Conservation (phyloP, 148 eudicot genomes). For the Linanthus parryae region DNA sequence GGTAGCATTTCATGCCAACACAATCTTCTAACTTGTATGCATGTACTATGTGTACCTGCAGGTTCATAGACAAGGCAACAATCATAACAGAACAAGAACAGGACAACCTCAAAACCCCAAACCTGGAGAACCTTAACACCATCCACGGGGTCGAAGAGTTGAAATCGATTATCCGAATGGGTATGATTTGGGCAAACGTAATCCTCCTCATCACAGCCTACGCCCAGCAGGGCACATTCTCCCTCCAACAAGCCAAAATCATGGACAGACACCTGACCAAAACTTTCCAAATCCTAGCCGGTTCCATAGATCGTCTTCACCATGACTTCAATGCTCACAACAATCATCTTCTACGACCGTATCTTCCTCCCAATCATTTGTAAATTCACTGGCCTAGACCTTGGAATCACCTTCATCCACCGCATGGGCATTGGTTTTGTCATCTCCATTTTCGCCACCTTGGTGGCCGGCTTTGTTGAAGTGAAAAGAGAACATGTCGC, state of each 20-base stretch:
- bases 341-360: conserved; percentile 65
- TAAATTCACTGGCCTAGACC: conserved; percentile 53
- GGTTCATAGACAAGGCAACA: conserved; percentile 85
- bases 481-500: conserved; percentile 44
- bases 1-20: no score
- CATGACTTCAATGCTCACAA: conserved; percentile 51
- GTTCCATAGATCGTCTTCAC: conserved; percentile 68
- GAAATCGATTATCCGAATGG: conserved; percentile 63
- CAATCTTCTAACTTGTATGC: not conserved
- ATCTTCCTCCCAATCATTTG: conserved; percentile 48
- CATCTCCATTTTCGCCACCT: conserved; percentile 56
- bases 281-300: conserved; percentile 66
- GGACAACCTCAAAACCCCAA: conserved; percentile 33
- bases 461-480: conserved; percentile 60
- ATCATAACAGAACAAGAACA: conserved; percentile 32
- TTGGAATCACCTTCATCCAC: conserved; percentile 65
- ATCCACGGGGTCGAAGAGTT: conserved; percentile 86
- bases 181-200: conserved; percentile 83
- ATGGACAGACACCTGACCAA: conserved; percentile 68
- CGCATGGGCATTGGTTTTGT: conserved; percentile 72
- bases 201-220: conserved; percentile 58
- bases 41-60: conserved; percentile 2
- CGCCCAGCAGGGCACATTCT: conserved; percentile 69
- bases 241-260: conserved; percentile 68
- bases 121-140: conserved; percentile 55